phyloP scores from a whole-genome alignment of 148 eudicot species.

The Spergularia bocconei region DNA sequence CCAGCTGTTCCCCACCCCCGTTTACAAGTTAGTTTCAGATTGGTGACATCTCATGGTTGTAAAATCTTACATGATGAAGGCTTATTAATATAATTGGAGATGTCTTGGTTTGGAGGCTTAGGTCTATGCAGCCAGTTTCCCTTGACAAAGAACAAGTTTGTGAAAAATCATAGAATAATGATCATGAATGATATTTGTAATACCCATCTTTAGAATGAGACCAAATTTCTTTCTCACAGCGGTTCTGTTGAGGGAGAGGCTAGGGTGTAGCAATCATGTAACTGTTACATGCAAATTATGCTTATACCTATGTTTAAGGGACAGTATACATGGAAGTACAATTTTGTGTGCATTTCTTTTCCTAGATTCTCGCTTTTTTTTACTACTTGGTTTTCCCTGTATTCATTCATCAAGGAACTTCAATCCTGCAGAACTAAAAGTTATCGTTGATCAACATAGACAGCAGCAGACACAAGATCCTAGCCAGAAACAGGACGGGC shows the following conservation, averaged over 20 bases:
- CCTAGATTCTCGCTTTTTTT: neutral
- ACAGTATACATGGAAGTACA: too few relatives aligned
- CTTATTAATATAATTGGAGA: neutral
- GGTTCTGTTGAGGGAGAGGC: too few relatives aligned
- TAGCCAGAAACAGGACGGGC: conserved; percentile 18
- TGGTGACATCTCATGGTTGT: neutral
- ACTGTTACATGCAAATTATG: neutral
- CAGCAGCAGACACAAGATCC: conserved; percentile 24
- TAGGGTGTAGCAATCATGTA: too few relatives aligned
- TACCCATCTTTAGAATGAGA: too few relatives aligned
- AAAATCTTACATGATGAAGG: neutral
- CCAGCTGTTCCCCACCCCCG: too few relatives aligned
- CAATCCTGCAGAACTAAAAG: conserved; percentile 50
- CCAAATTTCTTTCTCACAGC: too few relatives aligned
- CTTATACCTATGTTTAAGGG: neutral
- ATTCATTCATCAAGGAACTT: neutral
- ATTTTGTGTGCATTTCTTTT: too few relatives aligned
- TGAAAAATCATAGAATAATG: neutral
- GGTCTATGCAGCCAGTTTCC: neutral
- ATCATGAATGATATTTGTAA: neutral
- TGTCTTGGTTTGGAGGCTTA: neutral
- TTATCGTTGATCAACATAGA: conserved; percentile 51
- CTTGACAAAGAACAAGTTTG: neutral
- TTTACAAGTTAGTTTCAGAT: neutral
- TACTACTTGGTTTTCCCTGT: neutral